A percentile compares a stretch with the other conserved stretches of the same genome.
These are phyloP conservation scores for Corynespora cassiicola DNA, from an alignment of 2,329 filamentous ascomycete species.

Conservation along the genomic window DNA sequence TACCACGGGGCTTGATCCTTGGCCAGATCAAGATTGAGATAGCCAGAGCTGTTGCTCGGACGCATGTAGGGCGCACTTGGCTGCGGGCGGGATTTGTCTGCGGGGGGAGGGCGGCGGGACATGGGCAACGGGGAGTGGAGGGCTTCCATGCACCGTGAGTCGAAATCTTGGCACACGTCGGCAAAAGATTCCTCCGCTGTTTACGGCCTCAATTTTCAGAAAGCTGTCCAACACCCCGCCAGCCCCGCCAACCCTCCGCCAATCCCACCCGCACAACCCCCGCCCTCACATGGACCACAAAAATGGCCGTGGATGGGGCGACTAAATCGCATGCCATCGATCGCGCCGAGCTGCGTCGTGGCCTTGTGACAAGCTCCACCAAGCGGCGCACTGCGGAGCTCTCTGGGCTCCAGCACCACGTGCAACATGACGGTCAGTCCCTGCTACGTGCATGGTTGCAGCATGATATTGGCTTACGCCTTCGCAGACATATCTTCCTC, in stretches of 20 bases:
- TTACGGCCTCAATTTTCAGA: constrained; percentile 29
- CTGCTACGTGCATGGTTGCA: constrained; percentile 1
- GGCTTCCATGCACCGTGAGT: constrained; percentile 18
- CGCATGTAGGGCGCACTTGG: constrained; percentile 39
- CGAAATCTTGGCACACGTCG: constrained; percentile 23
- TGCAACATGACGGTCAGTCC: constrained; percentile 51
- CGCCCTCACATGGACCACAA: constrained; percentile 38
- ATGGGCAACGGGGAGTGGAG: constrained; percentile 21
- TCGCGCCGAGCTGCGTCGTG: constrained; percentile 46
- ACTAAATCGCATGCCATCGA: constrained; percentile 37
- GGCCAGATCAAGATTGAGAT: constrained; percentile 41
- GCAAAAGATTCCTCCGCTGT: constrained; percentile 31
- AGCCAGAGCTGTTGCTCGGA: constrained; percentile 26
- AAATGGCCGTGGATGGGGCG: constrained; percentile 46
- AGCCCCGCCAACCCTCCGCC: constrained; percentile 30
- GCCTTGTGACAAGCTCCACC: constrained; percentile 55
- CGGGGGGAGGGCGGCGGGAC: background rate
- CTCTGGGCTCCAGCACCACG: constrained; percentile 50
- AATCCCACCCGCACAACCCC: too few species aligned
- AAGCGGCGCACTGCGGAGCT: constrained; percentile 55
- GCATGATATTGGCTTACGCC: constrained; percentile 16
- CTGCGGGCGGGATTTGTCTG: constrained; percentile 9
- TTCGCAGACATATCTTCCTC: constrained; percentile 47
- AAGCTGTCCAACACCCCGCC: too few species aligned
- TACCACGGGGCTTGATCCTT: constrained; percentile 44